phyloP scores from a whole-genome alignment of 495 filamentous ascomycete genomes.

The Annulohypoxylon maeteangense region DNA sequence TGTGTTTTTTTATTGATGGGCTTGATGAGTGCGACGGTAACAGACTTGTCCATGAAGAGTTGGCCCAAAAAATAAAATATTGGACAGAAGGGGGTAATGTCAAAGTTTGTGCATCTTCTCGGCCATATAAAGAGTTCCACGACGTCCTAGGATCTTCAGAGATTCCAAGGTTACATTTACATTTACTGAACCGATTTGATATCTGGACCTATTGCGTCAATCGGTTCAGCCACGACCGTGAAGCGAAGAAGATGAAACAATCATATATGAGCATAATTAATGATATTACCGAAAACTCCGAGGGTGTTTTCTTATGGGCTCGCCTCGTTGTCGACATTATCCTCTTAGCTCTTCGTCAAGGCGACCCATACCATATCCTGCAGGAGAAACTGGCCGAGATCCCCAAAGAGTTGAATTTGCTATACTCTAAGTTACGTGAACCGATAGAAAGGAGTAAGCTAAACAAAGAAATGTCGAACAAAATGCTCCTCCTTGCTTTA shows the following conservation, averaged over 20 bases:
- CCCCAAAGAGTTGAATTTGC: not conserved
- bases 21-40: not conserved
- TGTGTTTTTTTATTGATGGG: too few species aligned
- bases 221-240: not conserved
- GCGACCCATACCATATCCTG: not conserved
- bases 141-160: not conserved
- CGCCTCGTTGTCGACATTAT: not conserved
- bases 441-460: not conserved
- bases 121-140: not conserved
- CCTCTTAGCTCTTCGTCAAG: not conserved
- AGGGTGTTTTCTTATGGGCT: not conserved
- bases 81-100: not conserved
- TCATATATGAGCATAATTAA: not conserved
- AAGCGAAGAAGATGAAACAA: not conserved
- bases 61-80: not conserved
- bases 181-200: not conserved
- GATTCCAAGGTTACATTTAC: not conserved
- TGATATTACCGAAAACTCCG: not conserved
- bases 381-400: not conserved
- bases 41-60: not conserved
- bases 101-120: not conserved
- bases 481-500: not conserved
- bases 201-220: not conserved
- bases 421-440: not conserved
- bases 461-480: not conserved